Base-by-base conservation (phyloP, 2,329 filamentous ascomycete genomes). In the Alternaria sp. region DNA sequence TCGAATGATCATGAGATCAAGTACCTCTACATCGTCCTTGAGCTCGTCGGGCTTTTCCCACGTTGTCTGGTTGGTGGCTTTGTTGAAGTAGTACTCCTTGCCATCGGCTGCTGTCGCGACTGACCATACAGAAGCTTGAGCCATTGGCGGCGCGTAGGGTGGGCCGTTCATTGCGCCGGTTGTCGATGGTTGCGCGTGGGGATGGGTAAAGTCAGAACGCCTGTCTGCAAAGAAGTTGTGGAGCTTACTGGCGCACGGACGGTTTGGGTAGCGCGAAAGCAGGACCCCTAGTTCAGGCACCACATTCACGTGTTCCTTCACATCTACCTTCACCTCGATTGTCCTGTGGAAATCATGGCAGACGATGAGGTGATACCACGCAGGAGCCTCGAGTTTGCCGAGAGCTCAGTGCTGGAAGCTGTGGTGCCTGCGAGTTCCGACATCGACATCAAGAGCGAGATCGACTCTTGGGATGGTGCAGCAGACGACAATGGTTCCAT, bases 31-130 rank as follows among this genome's bases (percentile, higher is more conserved):
- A 7, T 89, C 87, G 21, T 88, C 90, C 91, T 97, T 94, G 81
- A 97, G 84, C 49, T 97, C 96, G 76, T 91, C 88, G 5, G 96
- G 96, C 83, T 97, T 98, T 44, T 89, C 90, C 96, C 96, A 99
- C 87, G 94, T 91, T 30, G 96, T 98, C 67, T 87, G 88, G 78
- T 96, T 96, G 15, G 93, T 97, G 65, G 88, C 82, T 12, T 89
- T 83, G 79, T 99, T 97, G 85, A 94, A 97, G 80, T 96, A 99
- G 81, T 99, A 99, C 50, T 89, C 85, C 70, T 92, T 89, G 68
- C 94, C 95, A 75, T 97, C 93, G 3, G 89, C 83, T 70, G 91
- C 92, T 71, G 89, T 90, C 71, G 92, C 90, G 80, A 96, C 92
- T 80, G 92, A 90, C 94, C 94, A 97, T 46, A 87, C 78, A 59